Conservation (phyloP, 257 asterid genomes). For the Plectranthus barbatus region DNA sequence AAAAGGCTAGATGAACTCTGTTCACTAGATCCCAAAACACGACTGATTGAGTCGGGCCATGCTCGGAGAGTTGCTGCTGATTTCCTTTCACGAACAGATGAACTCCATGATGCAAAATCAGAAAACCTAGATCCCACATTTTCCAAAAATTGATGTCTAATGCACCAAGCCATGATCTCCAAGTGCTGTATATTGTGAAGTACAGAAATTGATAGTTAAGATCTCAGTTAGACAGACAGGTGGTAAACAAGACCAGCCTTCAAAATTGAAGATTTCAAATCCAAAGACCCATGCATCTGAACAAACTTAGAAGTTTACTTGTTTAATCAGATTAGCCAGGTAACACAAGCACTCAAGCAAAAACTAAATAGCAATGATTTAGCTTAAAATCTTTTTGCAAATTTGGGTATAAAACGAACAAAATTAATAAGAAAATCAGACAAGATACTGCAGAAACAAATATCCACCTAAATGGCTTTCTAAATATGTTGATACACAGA, state of each 20-base stretch:
- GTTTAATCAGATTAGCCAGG: background rate
- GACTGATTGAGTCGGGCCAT: slow-evolving; percentile 57
- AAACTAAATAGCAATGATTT: background rate
- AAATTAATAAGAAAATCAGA: slow-evolving; percentile 1
- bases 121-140: slow-evolving; percentile 46
- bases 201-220: background rate
- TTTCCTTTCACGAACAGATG: slow-evolving; percentile 59
- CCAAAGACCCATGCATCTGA: background rate
- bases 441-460: background rate
- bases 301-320: background rate
- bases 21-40: slow-evolving; percentile 27
- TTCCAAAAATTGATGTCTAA: slow-evolving; percentile 68
- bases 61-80: slow-evolving; percentile 62
- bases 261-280: background rate
- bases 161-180: slow-evolving; percentile 89
- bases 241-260: slow-evolving; percentile 1
- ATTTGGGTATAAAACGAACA: background rate
- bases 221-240: background rate
- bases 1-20: slow-evolving; percentile 52
- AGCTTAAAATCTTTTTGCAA: background rate
- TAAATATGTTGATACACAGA: background rate
- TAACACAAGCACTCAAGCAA: background rate
- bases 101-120: slow-evolving; percentile 53
- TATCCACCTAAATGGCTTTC: background rate
- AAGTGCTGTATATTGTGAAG: slow-evolving; percentile 48